phyloP scores from a whole-genome alignment of 2,329 filamentous ascomycete species.

The Pseudogymnoascus destructans region DNA sequence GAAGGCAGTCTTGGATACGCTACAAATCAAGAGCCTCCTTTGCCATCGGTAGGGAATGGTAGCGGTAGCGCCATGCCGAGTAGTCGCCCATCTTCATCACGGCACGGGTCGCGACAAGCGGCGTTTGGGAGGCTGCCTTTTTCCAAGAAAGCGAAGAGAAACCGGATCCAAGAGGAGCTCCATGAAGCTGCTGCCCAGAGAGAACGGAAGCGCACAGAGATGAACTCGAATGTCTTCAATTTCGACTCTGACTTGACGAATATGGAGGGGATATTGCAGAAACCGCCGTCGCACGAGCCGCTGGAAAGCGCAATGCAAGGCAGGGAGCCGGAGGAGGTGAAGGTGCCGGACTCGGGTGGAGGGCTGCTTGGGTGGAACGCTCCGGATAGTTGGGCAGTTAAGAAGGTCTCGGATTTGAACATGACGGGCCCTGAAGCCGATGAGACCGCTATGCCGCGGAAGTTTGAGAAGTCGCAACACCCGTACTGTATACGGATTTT shows the following conservation, averaged over 20 bases:
- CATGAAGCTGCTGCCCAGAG: conserved; percentile 32
- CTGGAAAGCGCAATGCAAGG: conserved; percentile 42
- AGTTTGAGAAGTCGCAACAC: conserved; percentile 59
- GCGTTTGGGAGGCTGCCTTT: conserved; percentile 44
- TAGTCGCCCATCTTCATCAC: not conserved
- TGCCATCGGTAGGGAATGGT: conserved; percentile 16
- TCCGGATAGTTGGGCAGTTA: conserved; percentile 93
- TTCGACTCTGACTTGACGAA: conserved; percentile 81
- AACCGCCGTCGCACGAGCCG: conserved; percentile 56
- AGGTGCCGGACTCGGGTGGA: conserved; percentile 22
- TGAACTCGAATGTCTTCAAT: conserved; percentile 51
- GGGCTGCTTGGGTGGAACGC: conserved; percentile 66
- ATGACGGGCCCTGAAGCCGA: conserved; percentile 48
- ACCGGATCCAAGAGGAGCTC: conserved; percentile 39
- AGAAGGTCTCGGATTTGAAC: conserved; percentile 55
- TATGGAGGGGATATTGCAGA: conserved; percentile 81
- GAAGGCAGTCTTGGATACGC: conserved; percentile 18
- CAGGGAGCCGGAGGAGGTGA: conserved; percentile 32
- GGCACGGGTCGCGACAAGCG: conserved; percentile 17
- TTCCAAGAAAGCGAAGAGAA: conserved; percentile 40
- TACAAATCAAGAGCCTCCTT: conserved; percentile 19
- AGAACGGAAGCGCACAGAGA: conserved; percentile 25
- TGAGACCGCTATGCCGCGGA: conserved; percentile 52
- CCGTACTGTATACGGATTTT: conserved; percentile 94
- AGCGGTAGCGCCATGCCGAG: not conserved